Percentiles rank a stretch among this genome's conserved stretches.
phyloP scores from a whole-genome alignment of 2,329 filamentous ascomycete species.

The Parascedosporium putredinis region DNA sequence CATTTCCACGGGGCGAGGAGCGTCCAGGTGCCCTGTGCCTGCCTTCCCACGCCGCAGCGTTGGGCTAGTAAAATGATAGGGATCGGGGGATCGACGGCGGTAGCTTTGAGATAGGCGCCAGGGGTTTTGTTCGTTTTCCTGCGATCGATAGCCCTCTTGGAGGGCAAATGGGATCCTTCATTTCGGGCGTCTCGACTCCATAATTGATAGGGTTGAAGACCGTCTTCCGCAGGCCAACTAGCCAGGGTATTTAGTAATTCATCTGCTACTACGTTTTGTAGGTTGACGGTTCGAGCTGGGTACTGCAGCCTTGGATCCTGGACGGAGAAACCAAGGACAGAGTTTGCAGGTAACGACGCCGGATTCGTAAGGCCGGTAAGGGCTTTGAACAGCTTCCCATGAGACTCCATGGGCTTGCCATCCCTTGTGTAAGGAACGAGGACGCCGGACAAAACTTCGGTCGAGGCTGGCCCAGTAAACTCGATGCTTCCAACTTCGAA shows the following conservation, averaged over 20 bases:
- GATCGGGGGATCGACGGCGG: slow-evolving; percentile 59
- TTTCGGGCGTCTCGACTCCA: slow-evolving; percentile 61
- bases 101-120: slow-evolving; percentile 49
- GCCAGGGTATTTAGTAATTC: slow-evolving; percentile 52
- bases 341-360: slow-evolving; percentile 56
- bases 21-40: slow-evolving; percentile 64
- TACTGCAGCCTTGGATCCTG: slow-evolving; percentile 73
- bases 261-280: slow-evolving; percentile 18
- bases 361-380: slow-evolving; percentile 55
- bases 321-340: slow-evolving; percentile 61
- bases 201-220: slow-evolving; percentile 38
- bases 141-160: slow-evolving; percentile 72
- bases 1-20: slow-evolving; percentile 85
- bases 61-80: slow-evolving; percentile 63
- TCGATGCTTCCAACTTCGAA: slow-evolving; percentile 56
- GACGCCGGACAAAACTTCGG: slow-evolving; percentile 63
- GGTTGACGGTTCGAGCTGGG: slow-evolving; percentile 51
- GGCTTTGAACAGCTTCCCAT: slow-evolving; percentile 38
- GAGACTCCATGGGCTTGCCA: slow-evolving; percentile 22
- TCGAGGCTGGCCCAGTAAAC: slow-evolving; percentile 58
- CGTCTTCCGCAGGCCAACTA: slow-evolving; percentile 54
- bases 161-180: slow-evolving; percentile 53
- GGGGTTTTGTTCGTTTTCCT: slow-evolving; percentile 55
- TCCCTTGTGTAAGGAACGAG: slow-evolving; percentile 44
- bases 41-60: slow-evolving; percentile 33